phyloP scores from a whole-genome alignment of 768 basidiomycete genomes.

The Tubosaeta brunneosetosa region DNA sequence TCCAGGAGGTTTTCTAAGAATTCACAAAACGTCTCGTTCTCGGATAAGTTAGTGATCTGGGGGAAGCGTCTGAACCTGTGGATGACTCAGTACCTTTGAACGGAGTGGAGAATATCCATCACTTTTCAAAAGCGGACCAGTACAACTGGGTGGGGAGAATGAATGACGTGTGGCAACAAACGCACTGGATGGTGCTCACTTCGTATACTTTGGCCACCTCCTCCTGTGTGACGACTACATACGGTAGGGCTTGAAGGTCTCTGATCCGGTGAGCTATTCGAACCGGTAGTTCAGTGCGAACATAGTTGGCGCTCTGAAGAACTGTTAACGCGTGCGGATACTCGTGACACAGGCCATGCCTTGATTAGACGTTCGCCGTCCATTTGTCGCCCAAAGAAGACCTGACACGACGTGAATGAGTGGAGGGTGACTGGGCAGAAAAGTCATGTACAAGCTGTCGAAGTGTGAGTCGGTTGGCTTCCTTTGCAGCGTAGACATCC shows the following conservation, averaged over 20 bases:
- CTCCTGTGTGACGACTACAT: slow-evolving; percentile 82
- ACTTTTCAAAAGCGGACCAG: slow-evolving; percentile 87
- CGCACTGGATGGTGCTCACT: slow-evolving; percentile 39
- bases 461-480: slow-evolving; percentile 67
- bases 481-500: slow-evolving; percentile 72
- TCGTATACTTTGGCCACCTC: slow-evolving; percentile 80
- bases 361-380: slow-evolving; percentile 73
- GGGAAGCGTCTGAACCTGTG: slow-evolving; percentile 71
- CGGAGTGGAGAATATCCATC: slow-evolving; percentile 10
- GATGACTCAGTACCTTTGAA: slow-evolving; percentile 10
- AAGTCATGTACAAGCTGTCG: slow-evolving; percentile 62
- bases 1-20: slow-evolving; percentile 62
- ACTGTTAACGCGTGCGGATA: neutral
- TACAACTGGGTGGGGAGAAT: slow-evolving; percentile 52
- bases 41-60: slow-evolving; percentile 60
- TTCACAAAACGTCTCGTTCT: slow-evolving; percentile 75
- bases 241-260: slow-evolving; percentile 83
- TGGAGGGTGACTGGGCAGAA: neutral
- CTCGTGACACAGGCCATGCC: slow-evolving; percentile 33
- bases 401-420: slow-evolving; percentile 37
- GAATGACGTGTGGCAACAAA: neutral
- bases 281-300: slow-evolving; percentile 83
- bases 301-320: slow-evolving; percentile 80
- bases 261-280: slow-evolving; percentile 83
- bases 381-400: slow-evolving; percentile 84